A percentile compares a stretch with the other conserved stretches of the same genome.
Evolutionary conservation across 2,329 filamentous ascomycete species (phyloP).

Genomic region (Uncinocarpus reesii): DNA sequence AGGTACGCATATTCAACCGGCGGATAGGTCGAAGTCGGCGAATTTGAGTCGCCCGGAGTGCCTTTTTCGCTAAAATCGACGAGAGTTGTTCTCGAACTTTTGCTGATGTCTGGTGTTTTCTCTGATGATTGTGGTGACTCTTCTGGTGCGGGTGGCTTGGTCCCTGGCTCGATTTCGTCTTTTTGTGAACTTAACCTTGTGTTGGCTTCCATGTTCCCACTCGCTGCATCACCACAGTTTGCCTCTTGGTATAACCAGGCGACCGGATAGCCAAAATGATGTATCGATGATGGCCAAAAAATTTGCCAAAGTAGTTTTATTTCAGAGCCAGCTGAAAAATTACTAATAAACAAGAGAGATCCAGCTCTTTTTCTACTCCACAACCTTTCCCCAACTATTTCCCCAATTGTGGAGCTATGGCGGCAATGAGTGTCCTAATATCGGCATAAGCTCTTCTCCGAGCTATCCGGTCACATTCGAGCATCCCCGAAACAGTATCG

Average conservation of each 20-base stretch:
- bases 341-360: background rate
- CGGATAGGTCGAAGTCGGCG: background rate
- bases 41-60: background rate
- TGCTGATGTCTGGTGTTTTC: background rate
- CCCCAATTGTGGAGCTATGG: background rate
- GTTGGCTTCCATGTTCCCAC: background rate
- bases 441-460: background rate
- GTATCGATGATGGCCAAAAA: too few relatives aligned
- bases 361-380: background rate
- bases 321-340: background rate
- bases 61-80: background rate
- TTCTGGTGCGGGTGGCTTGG: background rate
- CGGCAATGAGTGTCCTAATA: background rate
- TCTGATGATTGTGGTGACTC: background rate
- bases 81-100: slow-evolving; percentile 6
- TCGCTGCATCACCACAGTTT: background rate
- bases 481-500: too few relatives aligned
- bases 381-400: background rate
- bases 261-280: background rate
- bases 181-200: background rate
- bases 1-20: slow-evolving; percentile 49
- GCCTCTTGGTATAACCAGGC: background rate
- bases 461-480: background rate
- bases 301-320: too few relatives aligned
- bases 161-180: background rate